phyloP scores from a whole-genome alignment of 352 stramenopile species.

The Pythium chondricola region DNA sequence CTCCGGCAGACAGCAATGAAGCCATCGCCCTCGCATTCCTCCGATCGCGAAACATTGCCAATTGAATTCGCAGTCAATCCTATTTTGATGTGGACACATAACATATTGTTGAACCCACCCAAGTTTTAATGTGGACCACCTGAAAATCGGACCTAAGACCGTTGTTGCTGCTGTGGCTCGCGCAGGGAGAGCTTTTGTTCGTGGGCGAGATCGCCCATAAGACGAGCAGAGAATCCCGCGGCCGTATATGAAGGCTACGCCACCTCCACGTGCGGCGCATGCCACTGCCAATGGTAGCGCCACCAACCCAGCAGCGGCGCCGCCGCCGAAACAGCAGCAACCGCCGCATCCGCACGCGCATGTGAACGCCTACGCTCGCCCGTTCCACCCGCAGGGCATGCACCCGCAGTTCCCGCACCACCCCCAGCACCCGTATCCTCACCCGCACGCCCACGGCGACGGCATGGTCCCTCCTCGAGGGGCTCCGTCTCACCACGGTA shows the following conservation, averaged over 20 bases:
- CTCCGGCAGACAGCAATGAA: no score
- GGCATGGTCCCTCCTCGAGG: constrained; percentile 13
- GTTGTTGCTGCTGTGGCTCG: not conserved
- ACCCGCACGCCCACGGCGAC: constrained; percentile 9
- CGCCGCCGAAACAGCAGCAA: constrained; percentile 3
- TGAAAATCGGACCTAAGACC: no score
- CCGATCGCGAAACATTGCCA: not conserved
- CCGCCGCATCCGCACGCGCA: constrained; percentile 7
- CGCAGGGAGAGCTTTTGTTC: constrained; percentile 11
- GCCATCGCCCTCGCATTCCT: constrained; percentile 16
- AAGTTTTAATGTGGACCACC: no score
- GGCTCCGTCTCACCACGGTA: constrained; percentile 1
- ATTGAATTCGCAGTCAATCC: not conserved
- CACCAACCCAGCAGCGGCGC: not conserved
- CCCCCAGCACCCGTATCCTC: constrained; percentile 9
- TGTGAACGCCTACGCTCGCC: constrained; percentile 16
- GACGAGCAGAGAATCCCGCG: constrained; percentile 1
- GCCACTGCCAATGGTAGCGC: not conserved
- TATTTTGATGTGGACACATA: not conserved
- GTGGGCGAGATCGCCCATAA: constrained; percentile 3
- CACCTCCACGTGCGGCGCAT: not conserved
- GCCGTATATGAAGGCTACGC: constrained; percentile 16
- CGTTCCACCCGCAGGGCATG: constrained; percentile 11
- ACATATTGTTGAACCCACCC: not conserved
- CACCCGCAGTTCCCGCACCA: constrained; percentile 2